Evolutionary conservation across 2,329 filamentous ascomycete genomes (phyloP).

Genomic region (Hymenoscyphus occultus): DNA sequence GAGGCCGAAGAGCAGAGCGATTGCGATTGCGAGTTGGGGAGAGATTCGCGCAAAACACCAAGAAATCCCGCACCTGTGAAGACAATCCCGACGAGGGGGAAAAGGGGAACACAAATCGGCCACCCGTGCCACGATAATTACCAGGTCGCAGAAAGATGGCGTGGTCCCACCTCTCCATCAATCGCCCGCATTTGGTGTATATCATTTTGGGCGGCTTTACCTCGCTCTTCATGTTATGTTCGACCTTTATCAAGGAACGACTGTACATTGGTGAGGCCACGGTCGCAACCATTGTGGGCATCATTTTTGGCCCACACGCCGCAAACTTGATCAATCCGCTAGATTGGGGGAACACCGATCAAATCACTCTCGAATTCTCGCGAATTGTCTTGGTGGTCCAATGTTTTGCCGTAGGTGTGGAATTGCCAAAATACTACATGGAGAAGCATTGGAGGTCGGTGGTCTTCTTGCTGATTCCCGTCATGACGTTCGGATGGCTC

Average conservation of each 20-base stretch:
- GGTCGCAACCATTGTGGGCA: slow-evolving; percentile 81
- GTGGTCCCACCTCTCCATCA: slow-evolving; percentile 80
- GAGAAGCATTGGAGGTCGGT: slow-evolving; percentile 96
- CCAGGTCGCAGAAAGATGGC: slow-evolving; percentile 52
- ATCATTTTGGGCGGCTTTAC: slow-evolving; percentile 98
- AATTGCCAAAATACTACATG: slow-evolving; percentile 94
- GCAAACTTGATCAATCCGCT: slow-evolving; percentile 75
- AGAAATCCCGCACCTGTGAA: not conserved
- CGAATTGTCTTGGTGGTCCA: slow-evolving; percentile 87
- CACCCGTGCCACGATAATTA: not conserved
- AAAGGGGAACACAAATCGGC: not conserved
- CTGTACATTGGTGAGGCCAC: slow-evolving; percentile 99
- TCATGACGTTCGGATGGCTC: slow-evolving; percentile 97
- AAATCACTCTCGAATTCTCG: slow-evolving; percentile 85
- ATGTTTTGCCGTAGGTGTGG: slow-evolving; percentile 88
- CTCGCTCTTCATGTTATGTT: slow-evolving; percentile 96
- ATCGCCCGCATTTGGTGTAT: slow-evolving; percentile 95
- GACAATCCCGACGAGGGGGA: not conserved
- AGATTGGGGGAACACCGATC: slow-evolving; percentile 79
- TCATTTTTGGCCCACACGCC: slow-evolving; percentile 85
- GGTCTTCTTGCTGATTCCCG: slow-evolving; percentile 78
- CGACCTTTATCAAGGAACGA: slow-evolving; percentile 95
- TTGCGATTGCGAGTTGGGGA: too few relatives aligned
- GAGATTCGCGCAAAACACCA: slow-evolving; percentile 8
- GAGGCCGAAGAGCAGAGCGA: not conserved